Conservation (phyloP, 257 asterid genomes). For the Capsicum rhomboideum region DNA sequence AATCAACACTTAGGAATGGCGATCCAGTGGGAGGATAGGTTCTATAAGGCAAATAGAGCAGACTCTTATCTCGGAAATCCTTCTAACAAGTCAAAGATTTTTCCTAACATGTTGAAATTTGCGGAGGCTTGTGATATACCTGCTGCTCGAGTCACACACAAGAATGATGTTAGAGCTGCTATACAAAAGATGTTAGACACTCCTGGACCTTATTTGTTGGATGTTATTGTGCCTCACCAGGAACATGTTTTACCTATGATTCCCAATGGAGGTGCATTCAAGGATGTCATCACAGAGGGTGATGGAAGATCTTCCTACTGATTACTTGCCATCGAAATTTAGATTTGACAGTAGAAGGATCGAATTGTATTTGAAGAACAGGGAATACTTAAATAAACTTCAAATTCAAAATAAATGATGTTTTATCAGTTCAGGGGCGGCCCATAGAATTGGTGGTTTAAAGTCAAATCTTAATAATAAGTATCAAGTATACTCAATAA, state of each 20-base stretch:
- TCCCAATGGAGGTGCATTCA: constrained; percentile 68
- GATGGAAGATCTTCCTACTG: constrained; percentile 50
- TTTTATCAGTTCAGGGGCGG: background rate
- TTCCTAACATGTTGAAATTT: constrained; percentile 62
- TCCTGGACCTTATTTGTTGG: constrained; percentile 71
- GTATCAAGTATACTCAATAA: no score
- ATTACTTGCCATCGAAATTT: background rate
- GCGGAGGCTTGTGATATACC: constrained; percentile 75
- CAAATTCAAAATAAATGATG: no score
- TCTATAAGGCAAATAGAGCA: constrained; percentile 72
- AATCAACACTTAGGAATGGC: constrained; percentile 88
- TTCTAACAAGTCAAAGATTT: constrained; percentile 43
- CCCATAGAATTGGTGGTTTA: no score
- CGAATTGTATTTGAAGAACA: background rate
- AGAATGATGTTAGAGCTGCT: constrained; percentile 42
- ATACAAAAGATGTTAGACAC: constrained; percentile 67
- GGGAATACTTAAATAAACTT: background rate
- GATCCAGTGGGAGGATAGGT: constrained; percentile 83
- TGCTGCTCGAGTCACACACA: constrained; percentile 54
- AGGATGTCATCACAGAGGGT: constrained; percentile 72
- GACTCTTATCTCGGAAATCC: constrained; percentile 77
- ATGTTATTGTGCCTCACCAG: constrained; percentile 75
- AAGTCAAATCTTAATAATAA: no score
- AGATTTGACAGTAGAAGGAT: background rate
- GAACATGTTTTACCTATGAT: constrained; percentile 88